Percentiles rank a stretch among this genome's conserved stretches.
Conservation (phyloP, 2,329 filamentous ascomycete genomes). For the Fusarium cicatricum region DNA sequence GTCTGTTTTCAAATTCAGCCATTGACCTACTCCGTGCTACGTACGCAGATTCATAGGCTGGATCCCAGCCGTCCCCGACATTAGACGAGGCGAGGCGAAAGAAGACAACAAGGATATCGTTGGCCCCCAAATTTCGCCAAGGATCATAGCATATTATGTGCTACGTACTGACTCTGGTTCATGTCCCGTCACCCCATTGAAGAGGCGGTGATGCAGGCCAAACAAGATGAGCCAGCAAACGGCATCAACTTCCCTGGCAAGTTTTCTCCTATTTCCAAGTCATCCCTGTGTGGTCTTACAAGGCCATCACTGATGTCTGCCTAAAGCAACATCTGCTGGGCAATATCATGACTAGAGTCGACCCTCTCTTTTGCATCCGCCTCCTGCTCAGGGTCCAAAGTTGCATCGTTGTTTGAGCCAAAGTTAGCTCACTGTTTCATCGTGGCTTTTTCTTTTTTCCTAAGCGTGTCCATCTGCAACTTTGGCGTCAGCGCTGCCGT, state of each 20-base stretch:
- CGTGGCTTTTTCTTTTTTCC: constrained; percentile 1
- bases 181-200: constrained; percentile 9
- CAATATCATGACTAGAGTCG: no score
- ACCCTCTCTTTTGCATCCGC: no score
- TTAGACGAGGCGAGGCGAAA: constrained; percentile 11
- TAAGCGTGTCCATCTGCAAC: constrained; percentile 13
- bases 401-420: background rate
- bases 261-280: background rate
- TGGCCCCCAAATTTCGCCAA: constrained; percentile 16
- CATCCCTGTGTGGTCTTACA: background rate
- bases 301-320: no score
- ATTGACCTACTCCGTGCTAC: background rate
- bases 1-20: background rate
- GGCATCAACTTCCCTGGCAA: background rate
- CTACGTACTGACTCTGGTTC: constrained; percentile 6
- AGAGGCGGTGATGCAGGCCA: constrained; percentile 29
- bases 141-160: constrained; percentile 18
- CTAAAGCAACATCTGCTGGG: no score
- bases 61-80: constrained; percentile 3
- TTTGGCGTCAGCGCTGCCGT: constrained; percentile 6
- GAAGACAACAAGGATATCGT: constrained; percentile 4
- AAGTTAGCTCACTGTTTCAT: constrained; percentile 19
- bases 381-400: background rate
- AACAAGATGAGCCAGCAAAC: constrained; percentile 15
- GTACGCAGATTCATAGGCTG: background rate